Conservation (phyloP, 2,329 filamentous ascomycete genomes). For the Colletotrichum incanum region DNA sequence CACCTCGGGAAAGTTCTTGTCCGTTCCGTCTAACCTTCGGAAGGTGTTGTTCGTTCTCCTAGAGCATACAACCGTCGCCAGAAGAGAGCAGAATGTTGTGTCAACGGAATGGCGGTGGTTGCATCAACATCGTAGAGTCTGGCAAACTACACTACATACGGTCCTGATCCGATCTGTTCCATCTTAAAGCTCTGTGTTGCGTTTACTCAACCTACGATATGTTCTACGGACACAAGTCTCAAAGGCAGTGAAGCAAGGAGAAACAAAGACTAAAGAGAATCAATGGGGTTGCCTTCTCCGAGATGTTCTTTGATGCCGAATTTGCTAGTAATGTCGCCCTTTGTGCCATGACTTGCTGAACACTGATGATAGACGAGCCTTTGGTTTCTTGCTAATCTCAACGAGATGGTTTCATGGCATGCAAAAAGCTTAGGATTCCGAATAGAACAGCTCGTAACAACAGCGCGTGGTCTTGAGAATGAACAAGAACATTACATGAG, state of each 20-base stretch:
- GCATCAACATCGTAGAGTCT: background rate
- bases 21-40: too few species aligned
- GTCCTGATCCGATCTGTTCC: background rate
- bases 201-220: background rate
- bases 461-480: background rate
- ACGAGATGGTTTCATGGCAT: background rate
- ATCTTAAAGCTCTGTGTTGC: background rate
- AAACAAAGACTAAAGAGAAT: background rate
- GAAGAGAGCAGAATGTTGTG: background rate
- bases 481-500: background rate
- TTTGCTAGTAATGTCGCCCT: background rate
- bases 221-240: background rate
- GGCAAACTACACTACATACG: too few species aligned
- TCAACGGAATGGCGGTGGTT: background rate
- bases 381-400: background rate
- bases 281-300: background rate
- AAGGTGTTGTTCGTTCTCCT: background rate
- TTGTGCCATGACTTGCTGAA: background rate
- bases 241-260: background rate
- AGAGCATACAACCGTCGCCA: background rate
- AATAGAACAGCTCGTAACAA: background rate
- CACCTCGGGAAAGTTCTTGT: background rate
- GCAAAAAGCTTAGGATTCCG: background rate
- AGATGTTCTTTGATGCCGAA: background rate
- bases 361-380: too few species aligned